phyloP scores from a whole-genome alignment of 305 asterid species.

The Fraxinus nigra region DNA sequence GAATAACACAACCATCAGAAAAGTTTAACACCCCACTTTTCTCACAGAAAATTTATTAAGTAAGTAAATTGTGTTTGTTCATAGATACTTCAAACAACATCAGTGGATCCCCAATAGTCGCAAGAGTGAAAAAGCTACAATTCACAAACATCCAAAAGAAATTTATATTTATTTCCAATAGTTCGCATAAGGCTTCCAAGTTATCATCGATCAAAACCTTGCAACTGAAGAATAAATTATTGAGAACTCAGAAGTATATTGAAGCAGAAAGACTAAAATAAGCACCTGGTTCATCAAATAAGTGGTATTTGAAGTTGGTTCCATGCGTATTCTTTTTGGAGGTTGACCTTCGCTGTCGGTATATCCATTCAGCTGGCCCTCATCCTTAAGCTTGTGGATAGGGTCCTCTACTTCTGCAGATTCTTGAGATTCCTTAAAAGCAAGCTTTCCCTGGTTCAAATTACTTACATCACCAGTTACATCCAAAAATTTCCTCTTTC shows the following conservation, averaged over 20 bases:
- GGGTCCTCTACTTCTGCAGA: constrained; percentile 33
- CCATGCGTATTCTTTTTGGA: constrained; percentile 51
- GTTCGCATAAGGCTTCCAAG: not conserved
- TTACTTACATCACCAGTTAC: constrained; percentile 32
- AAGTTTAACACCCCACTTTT: not conserved
- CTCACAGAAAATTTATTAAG: not conserved
- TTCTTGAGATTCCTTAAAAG: constrained; percentile 39
- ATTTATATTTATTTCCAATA: not conserved
- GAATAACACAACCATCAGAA: not conserved
- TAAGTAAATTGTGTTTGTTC: not conserved
- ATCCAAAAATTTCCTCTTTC: constrained; percentile 48
- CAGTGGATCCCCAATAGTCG: not conserved
- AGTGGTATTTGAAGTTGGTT: constrained; percentile 50
- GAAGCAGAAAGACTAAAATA: constrained; percentile 4
- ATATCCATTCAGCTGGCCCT: constrained; percentile 49
- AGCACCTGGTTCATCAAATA: constrained; percentile 77
- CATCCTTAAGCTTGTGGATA: constrained; percentile 38
- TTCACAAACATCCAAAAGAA: not conserved
- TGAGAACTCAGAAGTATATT: constrained; percentile 9
- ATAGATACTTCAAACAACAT: not conserved
- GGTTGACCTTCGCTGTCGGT: constrained; percentile 53
- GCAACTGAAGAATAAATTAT: constrained; percentile 9
- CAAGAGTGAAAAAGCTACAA: constrained; percentile 2
- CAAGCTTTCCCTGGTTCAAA: constrained; percentile 29
- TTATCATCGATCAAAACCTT: not conserved